Evolutionary conservation across 768 basidiomycete genomes (phyloP), one percentile per base, ranked within the genome.

Genomic region (Strobilomyces echinocephalus): DNA sequence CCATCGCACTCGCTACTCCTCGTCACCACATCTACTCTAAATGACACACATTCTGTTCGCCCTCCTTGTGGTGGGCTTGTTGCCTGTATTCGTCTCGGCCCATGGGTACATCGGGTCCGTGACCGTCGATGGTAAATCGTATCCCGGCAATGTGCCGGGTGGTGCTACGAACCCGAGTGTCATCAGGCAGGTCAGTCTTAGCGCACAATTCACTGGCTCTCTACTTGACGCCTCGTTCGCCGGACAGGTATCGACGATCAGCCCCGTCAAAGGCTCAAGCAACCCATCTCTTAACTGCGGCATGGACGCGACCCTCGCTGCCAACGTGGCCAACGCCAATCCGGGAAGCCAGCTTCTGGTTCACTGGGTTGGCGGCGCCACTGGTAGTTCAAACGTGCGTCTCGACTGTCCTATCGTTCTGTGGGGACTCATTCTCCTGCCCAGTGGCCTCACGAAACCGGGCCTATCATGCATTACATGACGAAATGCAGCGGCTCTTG

Each of bases 391-490:
- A 57, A 56, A 71, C 26, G 74, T 74, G 31, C 34, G 72, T 64
- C 33, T 39, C 48, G 1, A 24, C 16, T 2, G 16, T 16, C 30
- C 28, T 14, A 16, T 5, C 34, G 30, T 15, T 12, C 4, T 20
- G 20, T 31, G 26, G 26, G 54, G 1, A 3, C 54, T 45, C 4
- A 53, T 7, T 10, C 30, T 30, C 16, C 43, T 50, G 15, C 14
- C 33, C 41, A 78, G 72, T 80, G 79, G 81, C 72, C 72, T 2
- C 81, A 88, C 64, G 72, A 80, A 50, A 78, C 72, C 16, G 88
- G 87, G 1, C 87, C 87, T 1, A 73, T 88, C 72, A 72, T 89
- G 69, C 86, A 84, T 46, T 90, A 89, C 69, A 77, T 91, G 79
- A 78, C 86, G 5, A 69, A 73, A 45, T 91, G 88, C 60, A 69